Base-by-base conservation (phyloP, 2,329 filamentous ascomycete species). In the Bipolaris sorokiniana region DNA sequence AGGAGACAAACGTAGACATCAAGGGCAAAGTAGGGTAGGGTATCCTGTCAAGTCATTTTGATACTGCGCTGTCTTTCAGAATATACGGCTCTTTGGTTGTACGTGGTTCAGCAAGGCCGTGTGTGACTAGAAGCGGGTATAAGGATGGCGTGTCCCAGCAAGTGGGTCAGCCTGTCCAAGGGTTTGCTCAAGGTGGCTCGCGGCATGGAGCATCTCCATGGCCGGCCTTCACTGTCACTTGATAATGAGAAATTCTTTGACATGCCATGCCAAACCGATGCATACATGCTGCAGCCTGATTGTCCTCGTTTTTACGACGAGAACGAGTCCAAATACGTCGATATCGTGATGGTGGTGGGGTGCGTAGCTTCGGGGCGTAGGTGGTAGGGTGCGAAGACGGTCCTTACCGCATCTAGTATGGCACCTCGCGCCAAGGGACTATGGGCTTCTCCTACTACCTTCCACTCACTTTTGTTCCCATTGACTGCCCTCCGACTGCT, bases 291-390 rank as follows among this genome's bases (percentile, higher is more conserved):
- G 61, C 63, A 51, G 48, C 4, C 36, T 51, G 47, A 60, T 58
- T 57, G 28, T 52, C n/a, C 61, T 56, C 45, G 38, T 42, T 56
- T 46, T 34, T 76, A 75, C 78, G 86, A 86, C 78, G 79, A 80
- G 69, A 88, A 87, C 69, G 83, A 90, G 87, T 85, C 85, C 82
- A 87, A 86, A 81, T 83, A 90, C 77, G 80, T 77, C 71, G 77
- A 76, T 73, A 66, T 78, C 78, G 75, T 67, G 65, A 61, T 63
- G 66, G 63, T 63, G 62, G 66, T 53, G 60, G 58, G 58, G 66
- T 66, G 74, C 68, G 70, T 49, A 65, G 69, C 66, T 53, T 61
- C 48, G 52, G 46, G 54, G 62, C 69, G 70, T 63, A 20, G 63
- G 62, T 63, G 71, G 68, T 67, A 59, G 58, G 63, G 64, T 64